A percentile compares a stretch with the other conserved stretches of the same genome.
Evolutionary conservation across 139 green algal genomes (phyloP).

Genomic region (Asterochloris erici): DNA sequence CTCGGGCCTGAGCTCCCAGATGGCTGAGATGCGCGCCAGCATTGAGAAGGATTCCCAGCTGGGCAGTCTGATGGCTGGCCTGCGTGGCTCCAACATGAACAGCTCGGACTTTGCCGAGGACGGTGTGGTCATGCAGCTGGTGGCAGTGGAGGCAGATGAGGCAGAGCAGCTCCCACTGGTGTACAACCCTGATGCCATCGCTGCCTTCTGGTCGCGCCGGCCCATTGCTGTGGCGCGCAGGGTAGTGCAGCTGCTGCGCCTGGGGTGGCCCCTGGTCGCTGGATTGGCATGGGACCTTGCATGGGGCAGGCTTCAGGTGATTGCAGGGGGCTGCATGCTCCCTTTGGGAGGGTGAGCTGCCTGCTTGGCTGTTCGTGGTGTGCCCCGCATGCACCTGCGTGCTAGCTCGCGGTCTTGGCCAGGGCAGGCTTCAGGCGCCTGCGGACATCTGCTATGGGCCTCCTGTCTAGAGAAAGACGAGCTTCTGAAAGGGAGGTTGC

Average conservation of each 20-base stretch:
- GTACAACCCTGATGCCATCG: slow-evolving; percentile 88
- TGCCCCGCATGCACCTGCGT: no score
- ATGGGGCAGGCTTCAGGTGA: slow-evolving; percentile 6
- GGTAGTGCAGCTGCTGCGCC: slow-evolving; percentile 78
- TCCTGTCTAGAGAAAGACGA: no score
- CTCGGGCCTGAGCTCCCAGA: slow-evolving; percentile 36
- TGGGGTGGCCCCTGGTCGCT: slow-evolving; percentile 4
- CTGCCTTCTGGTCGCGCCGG: slow-evolving; percentile 76
- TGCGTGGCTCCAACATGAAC: slow-evolving; percentile 82
- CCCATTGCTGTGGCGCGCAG: slow-evolving; percentile 80
- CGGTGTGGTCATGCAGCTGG: slow-evolving; percentile 68
- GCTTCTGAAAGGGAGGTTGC: no score
- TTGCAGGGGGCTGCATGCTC: background rate
- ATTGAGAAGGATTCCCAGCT: slow-evolving; percentile 80
- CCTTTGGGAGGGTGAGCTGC: background rate
- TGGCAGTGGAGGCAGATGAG: slow-evolving; percentile 41
- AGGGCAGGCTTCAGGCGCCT: no score
- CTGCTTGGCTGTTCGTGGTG: no score
- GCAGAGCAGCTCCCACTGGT: slow-evolving; percentile 70
- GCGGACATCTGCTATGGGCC: no score
- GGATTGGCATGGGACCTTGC: slow-evolving; percentile 9
- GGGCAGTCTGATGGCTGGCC: slow-evolving; percentile 73
- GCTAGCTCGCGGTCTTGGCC: no score
- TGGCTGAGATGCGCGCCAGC: slow-evolving; percentile 54
- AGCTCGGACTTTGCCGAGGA: slow-evolving; percentile 83